Conservation (phyloP, 768 basidiomycete species). For the Tulasnella sp. region DNA sequence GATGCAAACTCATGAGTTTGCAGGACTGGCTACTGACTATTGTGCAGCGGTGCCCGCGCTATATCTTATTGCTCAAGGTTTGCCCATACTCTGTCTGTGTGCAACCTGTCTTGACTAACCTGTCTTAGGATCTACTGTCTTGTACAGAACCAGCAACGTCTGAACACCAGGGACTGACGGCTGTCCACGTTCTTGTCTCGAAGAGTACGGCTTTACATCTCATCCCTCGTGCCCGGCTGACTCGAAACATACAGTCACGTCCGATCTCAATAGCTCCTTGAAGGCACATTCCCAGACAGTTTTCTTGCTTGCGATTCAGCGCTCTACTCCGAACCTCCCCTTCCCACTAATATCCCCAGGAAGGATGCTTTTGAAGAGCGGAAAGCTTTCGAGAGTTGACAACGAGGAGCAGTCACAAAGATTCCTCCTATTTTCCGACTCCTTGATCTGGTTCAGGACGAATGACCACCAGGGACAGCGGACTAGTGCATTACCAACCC, state of each 20-base stretch:
- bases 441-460: conserved; percentile 62
- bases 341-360: conserved; percentile 71
- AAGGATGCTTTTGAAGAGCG: conserved; percentile 58
- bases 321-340: conserved; percentile 60
- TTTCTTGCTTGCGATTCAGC: conserved; percentile 63
- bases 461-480: conserved; percentile 21
- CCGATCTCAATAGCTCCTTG: conserved; percentile 65
- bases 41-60: conserved; percentile 79
- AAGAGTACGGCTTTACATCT: conserved; percentile 43
- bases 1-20: conserved; percentile 61
- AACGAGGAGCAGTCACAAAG: conserved; percentile 41
- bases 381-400: conserved; percentile 21
- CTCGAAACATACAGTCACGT: conserved; percentile 43
- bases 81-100: conserved; percentile 24
- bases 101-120: conserved; percentile 42
- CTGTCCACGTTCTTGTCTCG: conserved; percentile 52
- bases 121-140: conserved; percentile 49
- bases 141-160: conserved; percentile 51
- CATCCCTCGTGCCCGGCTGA: conserved; percentile 1
- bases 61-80: conserved; percentile 60
- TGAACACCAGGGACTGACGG: conserved; percentile 50
- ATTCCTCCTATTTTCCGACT: conserved; percentile 74
- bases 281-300: conserved; percentile 68
- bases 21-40: conserved; percentile 79
- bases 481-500: not conserved